Evolutionary conservation across 1,139 yeast species (phyloP), one percentile per base, ranked within the genome.

Genomic region (Suhomyces coccinellae): DNA sequence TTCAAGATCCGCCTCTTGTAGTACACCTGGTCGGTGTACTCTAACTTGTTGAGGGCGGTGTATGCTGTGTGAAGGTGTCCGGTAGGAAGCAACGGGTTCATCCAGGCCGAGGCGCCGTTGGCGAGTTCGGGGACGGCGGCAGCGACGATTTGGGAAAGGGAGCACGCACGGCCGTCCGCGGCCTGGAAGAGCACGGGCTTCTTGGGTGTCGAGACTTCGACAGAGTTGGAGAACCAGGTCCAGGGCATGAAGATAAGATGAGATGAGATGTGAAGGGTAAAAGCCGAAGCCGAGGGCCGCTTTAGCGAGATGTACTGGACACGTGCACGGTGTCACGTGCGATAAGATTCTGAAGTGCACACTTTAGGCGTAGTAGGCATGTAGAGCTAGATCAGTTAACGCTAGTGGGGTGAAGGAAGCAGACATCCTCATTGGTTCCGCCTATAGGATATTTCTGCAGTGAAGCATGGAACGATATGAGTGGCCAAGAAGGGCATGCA

Each of bases 61-160:
- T 70, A 74, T 5, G 76, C 77, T 4, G 79, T 74, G 54, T 74
- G 79, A n/a, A 67, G 51, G 52, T 74, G 77, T 13, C 79, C 79
- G 5, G 71, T 63, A 11, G 69, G 56, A 17, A 74, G 57, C 12
- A 72, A 51, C 1, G 79, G 79, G 46, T 69, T 69, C 35, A 71
- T 63, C 53, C 58, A 62, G 50, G 61, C 72, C 22, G 66, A 58
- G 43, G 66, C 61, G 3, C 71, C 75, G 11, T 61, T 49, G 22
- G 46, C 30, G 41, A 74, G 56, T 41, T 71, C 75, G 0, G 74
- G 73, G 0, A 68, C 64, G 1, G 54, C 44, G 6, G 52, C 38
- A 24, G 55, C 47, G 33, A 73, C 56, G 36, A 74, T 64, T 30
- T 60, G 65, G n/a, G 58, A 52, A 6, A 69, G 41, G 1, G 68